These are phyloP conservation scores for Aethionema arabicum DNA, from an alignment of 345 rosid genomes.

Conservation along the genomic window DNA sequence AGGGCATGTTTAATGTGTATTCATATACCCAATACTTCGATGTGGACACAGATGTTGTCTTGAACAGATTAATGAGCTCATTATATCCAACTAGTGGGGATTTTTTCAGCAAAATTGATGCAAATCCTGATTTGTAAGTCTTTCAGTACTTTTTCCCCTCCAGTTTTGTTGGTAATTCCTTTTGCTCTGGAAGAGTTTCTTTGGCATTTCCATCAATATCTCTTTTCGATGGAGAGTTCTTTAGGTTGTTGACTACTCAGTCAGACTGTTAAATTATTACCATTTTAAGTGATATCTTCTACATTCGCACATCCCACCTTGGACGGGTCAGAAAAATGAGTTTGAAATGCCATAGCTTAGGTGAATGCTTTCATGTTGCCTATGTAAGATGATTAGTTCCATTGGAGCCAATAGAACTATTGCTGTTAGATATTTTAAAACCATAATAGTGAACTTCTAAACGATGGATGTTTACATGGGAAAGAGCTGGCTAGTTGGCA, in stretches of 20 bases:
- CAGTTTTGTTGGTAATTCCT: not conserved
- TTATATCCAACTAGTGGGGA: constrained; percentile 68
- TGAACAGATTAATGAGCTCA: constrained; percentile 79
- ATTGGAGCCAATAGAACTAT: not conserved
- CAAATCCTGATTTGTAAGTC: constrained; percentile 96
- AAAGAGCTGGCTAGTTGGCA: not conserved
- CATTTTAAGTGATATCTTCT: constrained; percentile 5
- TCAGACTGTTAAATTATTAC: constrained; percentile 1
- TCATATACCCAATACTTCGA: constrained; percentile 85
- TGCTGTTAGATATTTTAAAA: constrained; percentile 1
- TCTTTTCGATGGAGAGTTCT: not conserved
- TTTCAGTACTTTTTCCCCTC: not conserved
- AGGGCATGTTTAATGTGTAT: constrained; percentile 71
- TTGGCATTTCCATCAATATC: not conserved
- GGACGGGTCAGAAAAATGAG: constrained; percentile 1
- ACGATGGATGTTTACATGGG: not conserved
- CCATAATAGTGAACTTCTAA: not conserved
- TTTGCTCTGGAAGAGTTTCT: not conserved
- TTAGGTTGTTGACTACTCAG: not conserved
- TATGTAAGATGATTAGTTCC: not conserved
- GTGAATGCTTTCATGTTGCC: not conserved
- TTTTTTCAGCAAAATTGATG: constrained; percentile 87
- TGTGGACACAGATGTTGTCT: constrained; percentile 80
- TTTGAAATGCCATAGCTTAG: constrained; percentile 2
- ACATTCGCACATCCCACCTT: not conserved